Evolutionary conservation across 768 basidiomycete genomes (phyloP), one percentile per base, ranked within the genome.

Genomic region (Naganishia friedmannii): DNA sequence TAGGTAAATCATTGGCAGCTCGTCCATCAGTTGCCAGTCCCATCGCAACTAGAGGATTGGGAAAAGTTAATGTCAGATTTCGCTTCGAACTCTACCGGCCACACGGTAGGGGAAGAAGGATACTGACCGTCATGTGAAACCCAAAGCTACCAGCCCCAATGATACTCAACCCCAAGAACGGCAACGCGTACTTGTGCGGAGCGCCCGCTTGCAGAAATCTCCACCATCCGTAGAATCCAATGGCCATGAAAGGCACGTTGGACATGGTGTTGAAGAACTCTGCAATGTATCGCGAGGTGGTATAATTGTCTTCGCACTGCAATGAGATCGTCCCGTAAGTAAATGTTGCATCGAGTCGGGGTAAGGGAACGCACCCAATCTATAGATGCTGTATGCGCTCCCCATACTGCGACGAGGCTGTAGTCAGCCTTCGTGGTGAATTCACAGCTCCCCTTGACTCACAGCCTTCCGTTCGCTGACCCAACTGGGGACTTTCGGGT

Each of bases 1-100:
- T 66, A 88, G 86, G 76, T 88, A 90, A 67, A 90, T 81, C 90
- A 92, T 91, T 1, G 90, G 90, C 10, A 92, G 83, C 77, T 92
- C 90, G 74, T 92, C 90, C 42, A 89, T 88, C 66, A 82, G 72
- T 75, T 92, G 90, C 12, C 90, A 89, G 73, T 87, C 85, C 78
- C 87, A 92, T 46, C 86, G 83, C 34, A 92, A 83, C 71, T 72
- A 37, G 10, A n/a, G 8, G 6, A 60, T 3, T 7, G 23, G n/a
- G 31, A 34, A 42, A 37, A 31, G 32, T 42, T 6, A 12, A 13
- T 58, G 21, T 23, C n/a, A 23, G 21, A 13, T 46, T 28, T n/a
- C 21, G 37, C 34, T 45, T 42, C n/a, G n/a, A n/a, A n/a, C n/a
- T n/a, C n/a, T n/a, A 28, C 37, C 65, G 6, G 6, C 13, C 42